A percentile compares a stretch with the other conserved stretches of the same genome.
These are phyloP conservation scores for Solanum corneliomulleri DNA, from an alignment of 257 asterid genomes.

Conservation along the genomic window DNA sequence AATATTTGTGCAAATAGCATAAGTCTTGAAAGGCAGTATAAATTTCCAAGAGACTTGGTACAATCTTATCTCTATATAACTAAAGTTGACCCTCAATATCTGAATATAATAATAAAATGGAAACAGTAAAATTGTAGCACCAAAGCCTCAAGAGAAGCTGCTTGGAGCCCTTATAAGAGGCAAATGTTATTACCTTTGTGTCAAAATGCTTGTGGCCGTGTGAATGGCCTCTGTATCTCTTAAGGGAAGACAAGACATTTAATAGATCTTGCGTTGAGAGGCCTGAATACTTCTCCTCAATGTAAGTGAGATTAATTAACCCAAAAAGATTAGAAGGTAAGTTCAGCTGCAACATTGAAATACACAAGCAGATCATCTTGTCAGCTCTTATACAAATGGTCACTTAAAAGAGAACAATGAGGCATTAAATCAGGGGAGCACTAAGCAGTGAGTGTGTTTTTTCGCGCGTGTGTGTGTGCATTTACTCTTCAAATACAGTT, in stretches of 20 bases:
- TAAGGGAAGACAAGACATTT: conserved; percentile 65
- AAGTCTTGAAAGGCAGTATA: background rate
- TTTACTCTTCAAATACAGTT: background rate
- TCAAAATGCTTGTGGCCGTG: conserved; percentile 21
- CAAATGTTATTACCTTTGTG: conserved; percentile 32
- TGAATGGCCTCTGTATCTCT: conserved; percentile 28
- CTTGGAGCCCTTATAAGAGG: background rate
- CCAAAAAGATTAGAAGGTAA: conserved; percentile 44
- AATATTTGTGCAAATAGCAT: background rate
- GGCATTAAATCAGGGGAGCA: background rate
- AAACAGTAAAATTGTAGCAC: background rate
- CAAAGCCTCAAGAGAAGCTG: background rate
- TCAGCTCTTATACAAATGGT: background rate
- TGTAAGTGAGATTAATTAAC: conserved; percentile 44
- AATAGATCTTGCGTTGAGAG: conserved; percentile 69
- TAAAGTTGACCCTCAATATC: background rate
- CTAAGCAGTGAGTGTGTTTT: background rate
- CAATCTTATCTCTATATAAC: background rate
- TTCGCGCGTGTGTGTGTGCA: background rate
- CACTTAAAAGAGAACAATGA: background rate
- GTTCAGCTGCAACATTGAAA: conserved; percentile 32
- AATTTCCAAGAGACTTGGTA: background rate
- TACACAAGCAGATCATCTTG: background rate
- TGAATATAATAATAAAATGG: background rate
- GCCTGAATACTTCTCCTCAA: conserved; percentile 79